A percentile compares a stretch with the other conserved stretches of the same genome.
phyloP scores from a whole-genome alignment of 345 rosid genomes.

The Syzygium oleosum region DNA sequence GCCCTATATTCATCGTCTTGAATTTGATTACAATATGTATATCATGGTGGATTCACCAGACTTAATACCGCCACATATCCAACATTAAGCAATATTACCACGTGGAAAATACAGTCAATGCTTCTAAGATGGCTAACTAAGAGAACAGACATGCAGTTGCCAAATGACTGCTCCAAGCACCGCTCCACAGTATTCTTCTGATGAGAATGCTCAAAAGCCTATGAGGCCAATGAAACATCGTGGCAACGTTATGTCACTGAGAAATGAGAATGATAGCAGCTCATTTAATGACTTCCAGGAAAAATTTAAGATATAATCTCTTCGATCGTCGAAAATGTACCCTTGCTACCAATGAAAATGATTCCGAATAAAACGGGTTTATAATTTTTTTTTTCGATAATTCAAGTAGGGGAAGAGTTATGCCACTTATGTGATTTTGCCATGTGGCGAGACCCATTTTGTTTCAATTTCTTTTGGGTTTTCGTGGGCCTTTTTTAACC shows the following conservation, averaged over 20 bases:
- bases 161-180: not conserved
- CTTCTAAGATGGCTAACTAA: not conserved
- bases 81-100: not conserved
- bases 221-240: not conserved
- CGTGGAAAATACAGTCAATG: not conserved
- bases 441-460: not conserved
- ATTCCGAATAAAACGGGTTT: not conserved
- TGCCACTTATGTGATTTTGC: not conserved
- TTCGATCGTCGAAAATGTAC: not conserved
- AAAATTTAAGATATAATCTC: not conserved
- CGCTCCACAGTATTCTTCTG: not conserved
- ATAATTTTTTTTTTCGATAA: not conserved
- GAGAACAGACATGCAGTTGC: not conserved
- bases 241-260: not conserved
- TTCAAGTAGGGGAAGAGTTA: not conserved
- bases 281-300: not conserved
- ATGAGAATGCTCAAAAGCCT: not conserved
- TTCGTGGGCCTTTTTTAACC: not conserved
- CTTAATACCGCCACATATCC: not conserved
- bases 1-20: constrained; percentile 8
- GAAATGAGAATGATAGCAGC: not conserved
- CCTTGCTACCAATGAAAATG: not conserved
- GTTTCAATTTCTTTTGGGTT: not conserved
- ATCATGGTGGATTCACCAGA: not conserved
- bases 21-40: not conserved